phyloP scores from a whole-genome alignment of 495 filamentous ascomycete species.

The Penicillium steckii region DNA sequence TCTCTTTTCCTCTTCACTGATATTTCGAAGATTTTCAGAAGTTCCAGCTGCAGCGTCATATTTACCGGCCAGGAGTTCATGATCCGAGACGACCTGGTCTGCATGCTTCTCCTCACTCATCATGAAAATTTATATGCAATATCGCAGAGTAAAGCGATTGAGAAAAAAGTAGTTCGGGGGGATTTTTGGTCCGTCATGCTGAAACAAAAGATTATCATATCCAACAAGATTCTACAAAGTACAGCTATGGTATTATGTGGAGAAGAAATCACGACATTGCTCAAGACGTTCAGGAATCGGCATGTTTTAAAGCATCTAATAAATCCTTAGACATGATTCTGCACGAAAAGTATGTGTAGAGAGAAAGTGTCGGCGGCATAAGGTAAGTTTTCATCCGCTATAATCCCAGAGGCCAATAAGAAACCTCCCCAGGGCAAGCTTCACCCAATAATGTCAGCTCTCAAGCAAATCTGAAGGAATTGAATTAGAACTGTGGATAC shows the following conservation, averaged over 20 bases:
- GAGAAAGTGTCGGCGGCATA: too few species aligned
- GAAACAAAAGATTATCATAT: too few species aligned
- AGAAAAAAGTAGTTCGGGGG: too few species aligned
- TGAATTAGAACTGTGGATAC: neutral
- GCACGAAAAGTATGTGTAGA: too few species aligned
- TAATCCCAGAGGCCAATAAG: neutral
- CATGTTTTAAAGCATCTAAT: neutral
- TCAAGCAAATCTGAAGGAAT: neutral
- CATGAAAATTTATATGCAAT: neutral
- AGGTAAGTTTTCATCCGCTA: too few species aligned
- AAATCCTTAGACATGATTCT: too few species aligned
- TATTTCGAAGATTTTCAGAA: neutral
- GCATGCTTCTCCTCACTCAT: neutral
- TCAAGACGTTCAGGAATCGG: neutral
- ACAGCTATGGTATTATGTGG: neutral
- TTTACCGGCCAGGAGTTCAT: neutral
- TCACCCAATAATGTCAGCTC: neutral
- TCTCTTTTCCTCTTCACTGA: slow-evolving; percentile 30
- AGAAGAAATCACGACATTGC: neutral
- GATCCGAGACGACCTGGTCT: neutral
- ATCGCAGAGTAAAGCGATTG: too few species aligned
- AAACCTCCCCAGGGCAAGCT: neutral
- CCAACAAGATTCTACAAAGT: too few species aligned
- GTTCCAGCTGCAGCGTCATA: neutral
- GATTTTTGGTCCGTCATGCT: too few species aligned